Base-by-base conservation (phyloP, 441 rosid genomes). In the Gossypium lobatum region DNA sequence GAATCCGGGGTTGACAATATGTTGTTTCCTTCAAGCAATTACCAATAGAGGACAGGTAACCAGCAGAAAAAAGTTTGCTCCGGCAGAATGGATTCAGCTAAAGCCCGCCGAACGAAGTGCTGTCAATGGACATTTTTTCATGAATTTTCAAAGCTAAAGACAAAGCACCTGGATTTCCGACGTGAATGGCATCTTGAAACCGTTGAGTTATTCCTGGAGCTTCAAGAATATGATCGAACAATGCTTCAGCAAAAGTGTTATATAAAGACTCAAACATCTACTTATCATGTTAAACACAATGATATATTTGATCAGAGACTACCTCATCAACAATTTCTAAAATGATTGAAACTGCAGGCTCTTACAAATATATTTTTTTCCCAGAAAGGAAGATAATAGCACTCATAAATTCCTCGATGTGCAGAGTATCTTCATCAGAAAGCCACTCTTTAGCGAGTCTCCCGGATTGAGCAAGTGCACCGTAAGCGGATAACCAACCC, bases 1-100 rank as follows among this genome's bases (percentile, higher is more conserved):
- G 99, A 70, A 92, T 84, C 74, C 98, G 94, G 77, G 99, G 99
- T 83, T 90, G 97, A 76, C 98, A 95, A 84, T 92, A 93, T 67
- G 97, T 84, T 31, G 65, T 69, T 75, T 93, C 31, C 98, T 95
- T 93, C 77, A 93, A 82, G 81, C 97, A 90, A 80, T 91, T 85
- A 74, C 67, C 80, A 76, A 93, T 83, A 62, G 74, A 77, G 67
- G 91, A 80, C 78, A 95, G 80, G 83, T 91, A 88, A 52, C 87
- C 93, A 71, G 92, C 80, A 66, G 93, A 75, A 79, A 88, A 95
- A 73, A 95, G 83, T 37, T 78, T 81, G 78, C 80, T 80, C 20
- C 92, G 70, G 76, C 82, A 87, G 80, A 91, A 95, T 57, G 97
- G 96, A 77, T 80, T 75, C 61, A 97, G 99, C 82, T 93, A 77